These are phyloP conservation scores for Candida oleophila DNA, from an alignment of 805 yeast species.

Conservation along the genomic window DNA sequence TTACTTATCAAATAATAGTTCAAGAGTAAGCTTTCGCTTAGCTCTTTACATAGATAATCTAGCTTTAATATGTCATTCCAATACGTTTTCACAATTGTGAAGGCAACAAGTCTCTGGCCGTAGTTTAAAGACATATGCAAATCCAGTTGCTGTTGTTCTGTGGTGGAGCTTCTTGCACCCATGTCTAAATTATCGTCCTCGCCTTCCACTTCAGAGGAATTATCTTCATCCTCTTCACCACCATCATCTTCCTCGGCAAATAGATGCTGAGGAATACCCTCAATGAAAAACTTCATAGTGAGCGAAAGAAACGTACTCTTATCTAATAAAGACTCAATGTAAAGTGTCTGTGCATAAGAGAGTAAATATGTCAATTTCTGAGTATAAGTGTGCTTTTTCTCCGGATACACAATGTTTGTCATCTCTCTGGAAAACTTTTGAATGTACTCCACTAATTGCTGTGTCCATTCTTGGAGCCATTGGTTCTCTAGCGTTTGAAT, in stretches of 20 bases:
- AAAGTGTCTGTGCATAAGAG: constrained; percentile 61
- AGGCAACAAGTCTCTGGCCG: constrained; percentile 33
- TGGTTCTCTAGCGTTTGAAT: constrained; percentile 43
- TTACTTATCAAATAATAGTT: constrained; percentile 42
- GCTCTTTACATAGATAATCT: constrained; percentile 61
- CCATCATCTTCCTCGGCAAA: constrained; percentile 20
- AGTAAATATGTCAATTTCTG: constrained; percentile 57
- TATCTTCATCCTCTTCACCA: constrained; percentile 18
- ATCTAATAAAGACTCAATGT: constrained; percentile 67
- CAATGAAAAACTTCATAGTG: constrained; percentile 52
- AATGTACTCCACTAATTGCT: constrained; percentile 65
- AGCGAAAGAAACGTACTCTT: constrained; percentile 60
- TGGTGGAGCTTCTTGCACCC: neutral
- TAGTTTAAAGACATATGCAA: constrained; percentile 18
- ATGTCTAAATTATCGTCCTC: neutral
- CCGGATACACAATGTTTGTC: constrained; percentile 20
- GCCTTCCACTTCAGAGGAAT: constrained; percentile 12
- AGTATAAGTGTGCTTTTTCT: constrained; percentile 43
- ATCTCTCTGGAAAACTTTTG: constrained; percentile 49
- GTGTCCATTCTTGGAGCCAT: constrained; percentile 90
- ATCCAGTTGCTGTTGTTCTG: neutral
- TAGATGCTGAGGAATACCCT: constrained; percentile 29
- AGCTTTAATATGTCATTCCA: constrained; percentile 65
- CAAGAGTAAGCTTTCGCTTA: constrained; percentile 59
- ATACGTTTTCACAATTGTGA: constrained; percentile 58